Percentiles rank a stretch among this genome's conserved stretches.
Conservation (phyloP, 2,329 filamentous ascomycete species). For the Colletotrichum cordylinicola region DNA sequence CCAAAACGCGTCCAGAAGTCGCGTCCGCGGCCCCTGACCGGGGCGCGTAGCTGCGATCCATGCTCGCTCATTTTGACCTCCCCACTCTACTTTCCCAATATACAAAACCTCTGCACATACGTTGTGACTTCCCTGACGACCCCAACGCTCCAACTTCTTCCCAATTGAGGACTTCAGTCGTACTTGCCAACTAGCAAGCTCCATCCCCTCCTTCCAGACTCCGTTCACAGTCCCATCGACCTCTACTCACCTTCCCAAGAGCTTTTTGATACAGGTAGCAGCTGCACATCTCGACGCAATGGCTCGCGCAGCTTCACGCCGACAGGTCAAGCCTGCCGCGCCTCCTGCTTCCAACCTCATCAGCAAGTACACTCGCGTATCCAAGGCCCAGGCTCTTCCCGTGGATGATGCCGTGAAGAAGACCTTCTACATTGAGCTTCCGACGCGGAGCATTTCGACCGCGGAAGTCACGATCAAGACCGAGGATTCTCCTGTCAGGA, state of each 20-base stretch:
- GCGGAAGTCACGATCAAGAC: background rate
- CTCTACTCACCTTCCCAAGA: background rate
- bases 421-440: slow-evolving; percentile 11
- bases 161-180: background rate
- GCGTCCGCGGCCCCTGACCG: slow-evolving; percentile 10
- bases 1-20: slow-evolving; percentile 16
- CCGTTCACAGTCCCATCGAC: background rate
- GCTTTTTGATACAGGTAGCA: background rate
- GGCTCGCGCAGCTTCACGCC: slow-evolving; percentile 20
- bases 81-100: slow-evolving; percentile 17
- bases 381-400: slow-evolving; percentile 6
- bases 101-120: slow-evolving; percentile 19
- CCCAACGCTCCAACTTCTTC: background rate
- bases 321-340: slow-evolving; percentile 19
- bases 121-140: background rate
- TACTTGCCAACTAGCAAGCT: background rate
- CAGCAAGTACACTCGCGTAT: slow-evolving; percentile 23
- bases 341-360: slow-evolving; percentile 11
- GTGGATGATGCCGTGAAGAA: slow-evolving; percentile 15
- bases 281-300: slow-evolving; percentile 14
- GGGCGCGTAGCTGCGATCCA: slow-evolving; percentile 12
- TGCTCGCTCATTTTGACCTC: slow-evolving; percentile 13
- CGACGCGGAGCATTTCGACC: slow-evolving; percentile 2
- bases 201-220: background rate
- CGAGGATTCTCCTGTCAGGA: slow-evolving; percentile 1